phyloP scores from a whole-genome alignment of 352 stramenopile genomes.

The Globisporangium echinulatum region DNA sequence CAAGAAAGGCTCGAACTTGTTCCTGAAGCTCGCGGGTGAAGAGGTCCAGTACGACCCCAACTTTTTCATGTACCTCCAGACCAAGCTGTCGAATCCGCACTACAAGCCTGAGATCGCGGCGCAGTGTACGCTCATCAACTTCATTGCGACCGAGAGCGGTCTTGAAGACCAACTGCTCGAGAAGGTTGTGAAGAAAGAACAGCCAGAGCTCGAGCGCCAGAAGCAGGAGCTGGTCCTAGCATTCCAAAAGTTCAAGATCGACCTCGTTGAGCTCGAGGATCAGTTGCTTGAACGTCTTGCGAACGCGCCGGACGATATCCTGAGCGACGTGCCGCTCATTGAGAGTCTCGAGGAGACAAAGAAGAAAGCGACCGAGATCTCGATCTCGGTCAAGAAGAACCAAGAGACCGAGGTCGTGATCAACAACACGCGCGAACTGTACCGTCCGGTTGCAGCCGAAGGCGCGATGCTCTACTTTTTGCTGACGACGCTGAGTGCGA shows the following conservation, averaged over 20 bases:
- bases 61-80: constrained; percentile 97
- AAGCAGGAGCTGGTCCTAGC: constrained; percentile 89
- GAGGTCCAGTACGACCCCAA: constrained; percentile 95
- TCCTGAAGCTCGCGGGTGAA: constrained; percentile 92
- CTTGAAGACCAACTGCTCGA: constrained; percentile 95
- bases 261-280: constrained; percentile 95
- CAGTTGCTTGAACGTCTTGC: constrained; percentile 93
- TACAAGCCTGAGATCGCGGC: constrained; percentile 97
- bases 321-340: constrained; percentile 95
- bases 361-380: constrained; percentile 94
- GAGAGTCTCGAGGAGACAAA: constrained; percentile 96
- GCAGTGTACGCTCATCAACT: constrained; percentile 97
- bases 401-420: constrained; percentile 94
- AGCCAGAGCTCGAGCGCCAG: constrained; percentile 92
- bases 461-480: constrained; percentile 98
- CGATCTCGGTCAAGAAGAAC: constrained; percentile 91
- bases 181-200: constrained; percentile 94
- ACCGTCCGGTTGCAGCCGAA: constrained; percentile 91
- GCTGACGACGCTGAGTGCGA: constrained; percentile 92
- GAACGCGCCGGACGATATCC: constrained; percentile 95
- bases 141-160: constrained; percentile 95
- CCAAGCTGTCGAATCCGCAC: constrained; percentile 95
- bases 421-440: constrained; percentile 92
- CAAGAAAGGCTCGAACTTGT: constrained; percentile 93
- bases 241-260: constrained; percentile 96